Evolutionary conservation across 768 basidiomycete genomes (phyloP).

Genomic region (Trametes maxima): DNA sequence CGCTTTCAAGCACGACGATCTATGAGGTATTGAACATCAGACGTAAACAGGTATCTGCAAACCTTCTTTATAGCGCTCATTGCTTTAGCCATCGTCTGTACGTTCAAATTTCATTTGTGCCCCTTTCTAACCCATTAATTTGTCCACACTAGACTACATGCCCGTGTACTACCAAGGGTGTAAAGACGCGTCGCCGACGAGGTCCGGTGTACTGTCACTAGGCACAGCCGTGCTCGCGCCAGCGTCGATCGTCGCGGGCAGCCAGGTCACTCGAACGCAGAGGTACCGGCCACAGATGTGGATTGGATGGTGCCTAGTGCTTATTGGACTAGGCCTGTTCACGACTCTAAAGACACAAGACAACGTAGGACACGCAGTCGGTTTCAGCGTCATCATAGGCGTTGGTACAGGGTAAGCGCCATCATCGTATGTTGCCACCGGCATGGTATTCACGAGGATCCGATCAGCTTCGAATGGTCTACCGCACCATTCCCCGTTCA

Average conservation of each 20-base stretch:
- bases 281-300: conserved; percentile 42
- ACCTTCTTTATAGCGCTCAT: conserved; percentile 4
- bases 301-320: conserved; percentile 38
- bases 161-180: conserved; percentile 44
- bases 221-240: conserved; percentile 38
- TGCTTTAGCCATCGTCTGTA: conserved; percentile 7
- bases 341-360: conserved; percentile 27
- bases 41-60: background rate
- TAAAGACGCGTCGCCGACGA: conserved; percentile 38
- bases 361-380: background rate
- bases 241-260: conserved; percentile 40
- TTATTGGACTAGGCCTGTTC: conserved; percentile 40
- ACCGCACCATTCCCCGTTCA: conserved; percentile 14
- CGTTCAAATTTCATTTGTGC: conserved; percentile 27
- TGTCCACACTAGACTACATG: conserved; percentile 38
- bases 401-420: background rate
- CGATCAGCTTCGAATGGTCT: background rate
- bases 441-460: background rate
- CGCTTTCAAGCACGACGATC: background rate
- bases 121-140: background rate
- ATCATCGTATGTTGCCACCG: background rate
- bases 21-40: background rate
- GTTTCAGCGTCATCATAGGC: background rate
- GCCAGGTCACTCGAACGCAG: conserved; percentile 35
- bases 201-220: conserved; percentile 30